phyloP scores from a whole-genome alignment of 768 basidiomycete genomes.

The Kwoniella shandongensis region DNA sequence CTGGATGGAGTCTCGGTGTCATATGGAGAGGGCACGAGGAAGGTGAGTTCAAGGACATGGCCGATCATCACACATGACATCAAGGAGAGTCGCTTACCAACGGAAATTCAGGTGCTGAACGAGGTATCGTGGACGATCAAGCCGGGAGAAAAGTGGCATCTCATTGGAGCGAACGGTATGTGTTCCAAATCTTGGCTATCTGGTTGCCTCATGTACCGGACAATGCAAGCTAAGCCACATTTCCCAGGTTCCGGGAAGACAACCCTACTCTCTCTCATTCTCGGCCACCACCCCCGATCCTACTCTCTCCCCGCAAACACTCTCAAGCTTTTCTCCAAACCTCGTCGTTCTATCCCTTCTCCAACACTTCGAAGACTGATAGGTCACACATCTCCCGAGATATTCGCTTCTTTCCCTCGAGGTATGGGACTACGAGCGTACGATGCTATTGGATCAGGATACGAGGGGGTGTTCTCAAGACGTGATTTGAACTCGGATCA shows the following conservation, averaged over 20 bases:
- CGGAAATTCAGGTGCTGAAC: slow-evolving; percentile 71
- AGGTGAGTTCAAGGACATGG: slow-evolving; percentile 12
- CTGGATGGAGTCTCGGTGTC: slow-evolving; percentile 68
- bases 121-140: slow-evolving; percentile 78
- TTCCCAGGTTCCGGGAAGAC: slow-evolving; percentile 85
- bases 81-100: no score
- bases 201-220: background rate
- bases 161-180: slow-evolving; percentile 82
- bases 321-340: slow-evolving; percentile 64
- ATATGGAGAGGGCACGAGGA: slow-evolving; percentile 64
- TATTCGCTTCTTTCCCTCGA: slow-evolving; percentile 85
- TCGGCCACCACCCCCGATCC: slow-evolving; percentile 93
- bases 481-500: slow-evolving; percentile 57
- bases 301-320: slow-evolving; percentile 65
- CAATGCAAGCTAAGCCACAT: background rate
- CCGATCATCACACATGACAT: no score
- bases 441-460: slow-evolving; percentile 84
- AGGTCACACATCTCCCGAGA: slow-evolving; percentile 82
- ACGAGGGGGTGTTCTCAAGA: slow-evolving; percentile 75
- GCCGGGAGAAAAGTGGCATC: slow-evolving; percentile 82
- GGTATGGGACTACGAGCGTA: slow-evolving; percentile 66
- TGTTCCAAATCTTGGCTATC: background rate
- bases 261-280: slow-evolving; percentile 82
- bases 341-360: slow-evolving; percentile 68
- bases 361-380: slow-evolving; percentile 64